Conservation (phyloP, 129 eudicot genomes). For the Sambucus nigra region DNA sequence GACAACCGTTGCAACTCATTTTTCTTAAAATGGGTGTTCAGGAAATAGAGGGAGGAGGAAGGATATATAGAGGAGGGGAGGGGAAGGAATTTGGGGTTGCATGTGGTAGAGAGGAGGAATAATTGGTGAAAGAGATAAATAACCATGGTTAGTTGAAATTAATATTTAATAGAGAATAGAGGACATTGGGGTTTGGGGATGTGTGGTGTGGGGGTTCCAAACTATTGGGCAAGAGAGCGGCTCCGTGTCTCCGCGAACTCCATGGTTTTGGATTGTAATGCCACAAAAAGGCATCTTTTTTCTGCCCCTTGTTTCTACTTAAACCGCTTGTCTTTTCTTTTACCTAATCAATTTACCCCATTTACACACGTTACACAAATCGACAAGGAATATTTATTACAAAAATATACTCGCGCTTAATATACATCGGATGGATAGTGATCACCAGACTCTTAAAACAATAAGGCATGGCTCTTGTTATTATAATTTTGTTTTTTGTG, state of each 20-base stretch:
- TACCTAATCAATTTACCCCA: no score
- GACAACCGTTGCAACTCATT: conserved; percentile 88
- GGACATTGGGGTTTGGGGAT: background rate
- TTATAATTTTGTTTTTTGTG: no score
- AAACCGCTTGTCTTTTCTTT: no score
- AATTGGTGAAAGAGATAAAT: background rate
- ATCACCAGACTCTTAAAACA: no score
- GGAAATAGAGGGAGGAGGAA: conserved; percentile 24
- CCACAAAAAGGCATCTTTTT: conserved; percentile 1
- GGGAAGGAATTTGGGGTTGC: conserved; percentile 10
- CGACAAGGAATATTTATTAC: no score
- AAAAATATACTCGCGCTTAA: no score
- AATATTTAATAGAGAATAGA: background rate
- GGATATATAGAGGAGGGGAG: conserved; percentile 31
- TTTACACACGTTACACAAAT: no score
- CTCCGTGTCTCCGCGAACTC: conserved; percentile 69
- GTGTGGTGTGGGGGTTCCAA: conserved; percentile 30
- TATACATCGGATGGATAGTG: no score
- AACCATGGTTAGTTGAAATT: conserved; percentile 4
- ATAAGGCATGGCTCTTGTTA: no score
- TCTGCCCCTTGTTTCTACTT: conserved; percentile 38
- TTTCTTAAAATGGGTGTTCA: conserved; percentile 5
- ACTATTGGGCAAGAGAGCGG: conserved; percentile 62
- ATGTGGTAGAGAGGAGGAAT: background rate
- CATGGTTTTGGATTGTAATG: conserved; percentile 7